A percentile compares a stretch with the other conserved stretches of the same genome.
Conservation (phyloP, 2,329 filamentous ascomycete species). For the Diaporthe amygdali region DNA sequence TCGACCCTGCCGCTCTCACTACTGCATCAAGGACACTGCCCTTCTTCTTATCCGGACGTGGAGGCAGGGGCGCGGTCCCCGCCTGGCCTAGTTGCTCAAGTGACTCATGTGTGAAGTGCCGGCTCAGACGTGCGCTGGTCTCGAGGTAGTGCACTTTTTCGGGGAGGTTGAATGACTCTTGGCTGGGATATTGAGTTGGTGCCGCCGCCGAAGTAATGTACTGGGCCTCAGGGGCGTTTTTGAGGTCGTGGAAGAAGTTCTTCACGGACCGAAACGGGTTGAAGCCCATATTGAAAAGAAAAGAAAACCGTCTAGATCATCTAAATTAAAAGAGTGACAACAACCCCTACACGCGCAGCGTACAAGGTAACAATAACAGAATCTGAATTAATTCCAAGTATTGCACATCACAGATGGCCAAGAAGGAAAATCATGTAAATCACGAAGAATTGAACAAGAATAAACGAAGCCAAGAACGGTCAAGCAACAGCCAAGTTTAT, state of each 20-base stretch:
- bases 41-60: slow-evolving; percentile 12
- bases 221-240: slow-evolving; percentile 27
- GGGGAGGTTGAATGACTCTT: slow-evolving; percentile 6
- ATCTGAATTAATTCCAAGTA: not conserved
- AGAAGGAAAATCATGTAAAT: slow-evolving; percentile 8
- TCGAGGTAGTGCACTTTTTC: slow-evolving; percentile 22
- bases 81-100: slow-evolving; percentile 9
- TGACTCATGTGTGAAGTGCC: slow-evolving; percentile 16
- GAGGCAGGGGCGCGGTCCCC: not conserved
- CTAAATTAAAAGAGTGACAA: not conserved
- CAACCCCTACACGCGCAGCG: slow-evolving; percentile 19
- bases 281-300: slow-evolving; percentile 8
- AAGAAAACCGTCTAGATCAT: not conserved
- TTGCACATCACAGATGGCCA: slow-evolving; percentile 15
- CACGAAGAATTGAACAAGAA: not conserved
- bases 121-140: slow-evolving; percentile 23
- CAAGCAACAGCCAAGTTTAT: not conserved
- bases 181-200: slow-evolving; percentile 26
- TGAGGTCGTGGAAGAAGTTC: slow-evolving; percentile 26
- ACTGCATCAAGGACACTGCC: slow-evolving; percentile 24
- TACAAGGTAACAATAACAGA: not conserved
- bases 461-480: not conserved
- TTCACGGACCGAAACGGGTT: slow-evolving; percentile 17
- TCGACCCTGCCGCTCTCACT: slow-evolving; percentile 28
- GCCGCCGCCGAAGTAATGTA: slow-evolving; percentile 27